A percentile compares a stretch with the other conserved stretches of the same genome.
phyloP scores from a whole-genome alignment of 2,329 filamentous ascomycete genomes.

The Hypoxylon sp. region DNA sequence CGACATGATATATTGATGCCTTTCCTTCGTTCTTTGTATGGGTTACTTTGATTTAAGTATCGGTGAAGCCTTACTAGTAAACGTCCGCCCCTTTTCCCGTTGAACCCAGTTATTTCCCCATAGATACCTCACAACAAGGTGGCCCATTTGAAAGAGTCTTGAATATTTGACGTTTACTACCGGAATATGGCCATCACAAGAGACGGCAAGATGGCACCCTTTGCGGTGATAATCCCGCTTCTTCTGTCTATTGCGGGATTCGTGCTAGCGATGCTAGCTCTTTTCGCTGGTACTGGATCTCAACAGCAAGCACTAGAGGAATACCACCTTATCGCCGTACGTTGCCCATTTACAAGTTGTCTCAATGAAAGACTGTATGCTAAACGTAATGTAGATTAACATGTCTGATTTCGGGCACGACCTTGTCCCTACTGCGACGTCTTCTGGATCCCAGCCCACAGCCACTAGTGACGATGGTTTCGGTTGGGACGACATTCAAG shows the following conservation, averaged over 20 bases:
- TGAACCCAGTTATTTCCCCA: neutral
- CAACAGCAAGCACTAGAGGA: slow-evolving; percentile 57
- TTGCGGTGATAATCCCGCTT: slow-evolving; percentile 53
- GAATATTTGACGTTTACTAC: neutral
- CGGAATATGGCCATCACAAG: slow-evolving; percentile 22
- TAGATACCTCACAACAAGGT: neutral
- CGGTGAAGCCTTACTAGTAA: neutral
- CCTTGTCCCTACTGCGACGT: slow-evolving; percentile 53
- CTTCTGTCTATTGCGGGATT: slow-evolving; percentile 56
- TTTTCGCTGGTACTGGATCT: slow-evolving; percentile 58
- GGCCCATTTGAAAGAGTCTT: slow-evolving; percentile 2
- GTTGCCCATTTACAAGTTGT: slow-evolving; percentile 27
- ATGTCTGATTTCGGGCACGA: slow-evolving; percentile 60
- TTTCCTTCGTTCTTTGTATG: slow-evolving; percentile 22
- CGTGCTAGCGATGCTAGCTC: slow-evolving; percentile 56
- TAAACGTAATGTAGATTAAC: slow-evolving; percentile 56
- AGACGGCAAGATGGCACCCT: slow-evolving; percentile 37
- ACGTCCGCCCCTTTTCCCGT: neutral
- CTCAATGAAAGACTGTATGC: neutral
- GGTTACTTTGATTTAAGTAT: slow-evolving; percentile 21
- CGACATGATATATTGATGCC: slow-evolving; percentile 13
- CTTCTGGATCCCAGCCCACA: slow-evolving; percentile 47
- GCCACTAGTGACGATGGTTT: slow-evolving; percentile 45
- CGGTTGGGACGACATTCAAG: slow-evolving; percentile 46
- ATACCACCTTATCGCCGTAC: slow-evolving; percentile 58